Evolutionary conservation across 2,329 filamentous ascomycete genomes (phyloP), one percentile per base, ranked within the genome.

Genomic region (Thielaviopsis ethacetica): DNA sequence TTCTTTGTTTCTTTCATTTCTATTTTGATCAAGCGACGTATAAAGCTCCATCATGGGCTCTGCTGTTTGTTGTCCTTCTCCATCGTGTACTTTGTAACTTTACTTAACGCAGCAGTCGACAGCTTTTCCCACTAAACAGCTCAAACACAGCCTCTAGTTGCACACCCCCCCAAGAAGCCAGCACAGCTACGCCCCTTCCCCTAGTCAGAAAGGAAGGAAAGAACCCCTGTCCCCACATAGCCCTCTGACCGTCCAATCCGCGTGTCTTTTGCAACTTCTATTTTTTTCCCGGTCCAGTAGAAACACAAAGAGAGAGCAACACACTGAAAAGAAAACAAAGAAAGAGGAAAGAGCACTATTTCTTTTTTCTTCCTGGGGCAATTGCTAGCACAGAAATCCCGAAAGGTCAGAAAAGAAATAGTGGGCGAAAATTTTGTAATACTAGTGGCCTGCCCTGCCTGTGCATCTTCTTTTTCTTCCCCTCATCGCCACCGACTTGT

Each of bases 401-500:
- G n/a, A 53, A 52, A 17, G 24, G 50, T 15, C 2, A 9, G 21
- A 24, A 53, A 53, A 24, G 19, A 22, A 24, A 15, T 15, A 22
- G 50, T 30, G 50, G 50, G 50, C 50, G 5, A 15, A 17, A 53
- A 17, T 17, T 24, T 56, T 24, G 17, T 54, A 27, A 27, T 52
- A 54, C 30, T 50, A 53, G 55, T 34, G 13, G 51, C 49, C 38
- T 54, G 53, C 38, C 55, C 41, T 60, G 2, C 30, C n/a, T n/a
- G n/a, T 54, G 54, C 34, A 57, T 53, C 50, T 57, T 62, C 54
- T 52, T 62, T 62, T 59, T 59, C 52, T 59, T 59, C 66, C 65
- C 66, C 67, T 65, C 65, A 66, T 63, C 64, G 68, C 66, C 66
- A 66, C 66, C 50, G 58, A 54, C 63, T 64, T 64, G 63, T 65